These are phyloP conservation scores for Nothophaeocryptopus gaeumannii DNA, from an alignment of 2,329 filamentous ascomycete species.

Conservation along the genomic window DNA sequence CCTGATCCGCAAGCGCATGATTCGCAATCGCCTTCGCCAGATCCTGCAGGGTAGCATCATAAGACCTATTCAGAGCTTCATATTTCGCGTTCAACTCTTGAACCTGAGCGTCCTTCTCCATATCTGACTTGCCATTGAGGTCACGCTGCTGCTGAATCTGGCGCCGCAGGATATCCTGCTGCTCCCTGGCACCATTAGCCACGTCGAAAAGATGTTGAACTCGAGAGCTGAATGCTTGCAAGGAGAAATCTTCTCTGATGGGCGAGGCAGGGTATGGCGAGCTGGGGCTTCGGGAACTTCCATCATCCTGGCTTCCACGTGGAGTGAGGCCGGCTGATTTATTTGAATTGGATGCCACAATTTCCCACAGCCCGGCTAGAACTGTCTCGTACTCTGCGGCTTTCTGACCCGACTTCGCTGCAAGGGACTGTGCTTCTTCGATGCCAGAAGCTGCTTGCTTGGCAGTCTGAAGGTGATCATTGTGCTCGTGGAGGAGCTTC, in stretches of 20 bases:
- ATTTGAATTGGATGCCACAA: constrained; percentile 44
- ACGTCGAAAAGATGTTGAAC: constrained; percentile 76
- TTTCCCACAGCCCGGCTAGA: constrained; percentile 53
- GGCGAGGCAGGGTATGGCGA: constrained; percentile 12
- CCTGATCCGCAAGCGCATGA: constrained; percentile 29
- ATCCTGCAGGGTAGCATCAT: constrained; percentile 32
- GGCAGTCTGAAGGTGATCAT: constrained; percentile 27
- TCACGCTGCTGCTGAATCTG: constrained; percentile 96
- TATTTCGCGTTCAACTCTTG: constrained; percentile 31
- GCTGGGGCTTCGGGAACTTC: constrained; percentile 34
- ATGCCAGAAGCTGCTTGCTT: constrained; percentile 20
- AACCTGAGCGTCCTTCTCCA: constrained; percentile 43
- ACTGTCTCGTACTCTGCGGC: constrained; percentile 56
- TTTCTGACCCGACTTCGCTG: constrained; percentile 35
- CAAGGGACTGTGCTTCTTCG: constrained; percentile 25
- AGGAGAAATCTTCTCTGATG: constrained; percentile 57
- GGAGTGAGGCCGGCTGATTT: constrained; percentile 42
- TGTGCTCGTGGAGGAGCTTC: constrained; percentile 32
- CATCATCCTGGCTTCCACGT: constrained; percentile 58
- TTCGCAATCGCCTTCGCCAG: constrained; percentile 30
- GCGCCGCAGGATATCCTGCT: constrained; percentile 82
- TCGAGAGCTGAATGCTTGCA: constrained; percentile 72
- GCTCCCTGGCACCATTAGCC: constrained; percentile 75
- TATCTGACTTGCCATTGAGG: constrained; percentile 82
- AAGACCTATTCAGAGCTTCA: constrained; percentile 26